Conservation (phyloP, 1,139 yeast species). For the Wickerhamomyces sp. region DNA sequence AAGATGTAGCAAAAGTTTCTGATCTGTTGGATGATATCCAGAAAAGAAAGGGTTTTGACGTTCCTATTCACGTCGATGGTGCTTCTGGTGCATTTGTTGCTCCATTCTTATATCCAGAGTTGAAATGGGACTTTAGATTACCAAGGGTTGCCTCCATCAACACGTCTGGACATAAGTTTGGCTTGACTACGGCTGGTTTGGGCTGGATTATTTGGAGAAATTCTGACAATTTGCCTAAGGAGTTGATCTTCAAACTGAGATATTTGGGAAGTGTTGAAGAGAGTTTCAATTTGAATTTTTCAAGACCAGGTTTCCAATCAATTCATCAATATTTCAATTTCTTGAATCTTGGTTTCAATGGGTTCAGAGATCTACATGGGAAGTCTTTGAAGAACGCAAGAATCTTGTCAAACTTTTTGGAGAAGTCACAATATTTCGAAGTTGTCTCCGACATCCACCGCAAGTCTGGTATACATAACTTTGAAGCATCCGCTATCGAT, state of each 20-base stretch:
- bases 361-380: slow-evolving; percentile 60
- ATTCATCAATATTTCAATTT: slow-evolving; percentile 83
- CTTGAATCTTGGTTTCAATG: slow-evolving; percentile 62
- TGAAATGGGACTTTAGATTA: slow-evolving; percentile 77
- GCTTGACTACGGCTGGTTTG: slow-evolving; percentile 82
- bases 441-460: slow-evolving; percentile 78
- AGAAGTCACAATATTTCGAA: slow-evolving; percentile 61
- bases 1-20: slow-evolving; percentile 60
- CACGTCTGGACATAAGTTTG: slow-evolving; percentile 94
- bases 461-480: slow-evolving; percentile 31
- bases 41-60: slow-evolving; percentile 56
- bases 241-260: slow-evolving; percentile 69
- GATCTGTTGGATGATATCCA: slow-evolving; percentile 63
- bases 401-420: slow-evolving; percentile 58
- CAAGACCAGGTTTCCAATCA: slow-evolving; percentile 90
- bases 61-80: slow-evolving; percentile 90
- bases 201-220: slow-evolving; percentile 92
- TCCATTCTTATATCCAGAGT: slow-evolving; percentile 71
- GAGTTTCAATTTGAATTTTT: slow-evolving; percentile 80
- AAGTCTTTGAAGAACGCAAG: slow-evolving; percentile 67
- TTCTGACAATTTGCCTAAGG: slow-evolving; percentile 56
- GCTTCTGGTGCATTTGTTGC: slow-evolving; percentile 90
- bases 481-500: slow-evolving; percentile 16
- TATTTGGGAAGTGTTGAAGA: slow-evolving; percentile 89
- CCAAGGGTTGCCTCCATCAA: slow-evolving; percentile 79